Conservation (phyloP, 1,284 basidiomycete genomes). For the Leccinum insolens region DNA sequence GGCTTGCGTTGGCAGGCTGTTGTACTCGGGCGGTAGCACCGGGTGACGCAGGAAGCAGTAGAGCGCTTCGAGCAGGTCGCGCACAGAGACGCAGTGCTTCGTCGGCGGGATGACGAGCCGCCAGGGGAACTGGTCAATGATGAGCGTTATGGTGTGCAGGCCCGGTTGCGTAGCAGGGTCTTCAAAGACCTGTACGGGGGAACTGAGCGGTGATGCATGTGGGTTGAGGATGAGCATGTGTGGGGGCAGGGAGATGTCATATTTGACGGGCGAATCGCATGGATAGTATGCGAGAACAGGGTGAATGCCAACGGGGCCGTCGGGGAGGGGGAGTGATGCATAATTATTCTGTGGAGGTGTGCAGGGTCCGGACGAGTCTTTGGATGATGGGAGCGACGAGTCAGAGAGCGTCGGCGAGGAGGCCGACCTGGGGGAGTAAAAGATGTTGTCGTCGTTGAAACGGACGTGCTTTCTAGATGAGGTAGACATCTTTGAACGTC, state of each 20-base stretch:
- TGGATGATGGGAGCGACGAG: slow-evolving; percentile 43
- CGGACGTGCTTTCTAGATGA: slow-evolving; percentile 42
- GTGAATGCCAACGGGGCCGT: slow-evolving; percentile 41
- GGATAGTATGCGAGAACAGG: slow-evolving; percentile 46
- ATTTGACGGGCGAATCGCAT: slow-evolving; percentile 37
- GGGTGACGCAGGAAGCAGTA: slow-evolving; percentile 41
- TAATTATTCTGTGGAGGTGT: slow-evolving; percentile 38
- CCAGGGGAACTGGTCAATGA: slow-evolving; percentile 39
- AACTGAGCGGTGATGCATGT: slow-evolving; percentile 30
- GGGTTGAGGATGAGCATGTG: slow-evolving; percentile 30
- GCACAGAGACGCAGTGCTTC: slow-evolving; percentile 36
- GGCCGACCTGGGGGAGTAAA: slow-evolving; percentile 42
- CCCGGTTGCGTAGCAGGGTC: slow-evolving; percentile 42
- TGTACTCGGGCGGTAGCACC: slow-evolving; percentile 43
- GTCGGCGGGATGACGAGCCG: slow-evolving; percentile 31
- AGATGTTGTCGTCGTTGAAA: slow-evolving; percentile 46
- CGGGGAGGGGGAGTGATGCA: slow-evolving; percentile 26
- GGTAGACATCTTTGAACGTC: slow-evolving; percentile 23
- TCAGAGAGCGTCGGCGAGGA: slow-evolving; percentile 44
- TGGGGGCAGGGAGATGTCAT: slow-evolving; percentile 39
- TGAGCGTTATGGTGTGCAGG: slow-evolving; percentile 31
- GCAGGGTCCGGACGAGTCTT: slow-evolving; percentile 36
- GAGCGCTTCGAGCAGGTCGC: slow-evolving; percentile 40
- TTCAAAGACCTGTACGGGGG: slow-evolving; percentile 29
- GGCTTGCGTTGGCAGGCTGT: slow-evolving; percentile 34